Conservation (phyloP, 176 grass and related monocot genomes). For the Eleusine coracana region DNA sequence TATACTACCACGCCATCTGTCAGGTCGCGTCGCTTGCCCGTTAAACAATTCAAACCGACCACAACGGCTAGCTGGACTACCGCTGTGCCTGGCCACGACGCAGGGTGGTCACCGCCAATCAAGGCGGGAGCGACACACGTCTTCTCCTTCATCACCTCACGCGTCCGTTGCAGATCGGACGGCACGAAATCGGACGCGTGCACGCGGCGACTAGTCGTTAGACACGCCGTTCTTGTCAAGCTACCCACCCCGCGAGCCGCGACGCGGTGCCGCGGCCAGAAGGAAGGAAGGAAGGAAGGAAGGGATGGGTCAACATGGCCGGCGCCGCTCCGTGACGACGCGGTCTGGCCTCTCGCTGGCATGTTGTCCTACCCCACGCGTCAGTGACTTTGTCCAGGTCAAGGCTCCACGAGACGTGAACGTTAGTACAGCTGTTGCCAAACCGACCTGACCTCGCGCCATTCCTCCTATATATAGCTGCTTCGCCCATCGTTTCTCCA, state of each 20-base stretch:
- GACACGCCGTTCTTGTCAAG: background rate
- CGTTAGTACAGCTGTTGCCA: conserved; percentile 18
- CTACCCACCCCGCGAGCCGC: background rate
- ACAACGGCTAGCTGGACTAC: conserved; percentile 52
- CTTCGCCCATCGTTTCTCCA: background rate
- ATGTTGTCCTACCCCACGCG: background rate
- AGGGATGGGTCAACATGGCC: background rate
- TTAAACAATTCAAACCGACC: conserved; percentile 31
- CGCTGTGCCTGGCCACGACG: background rate
- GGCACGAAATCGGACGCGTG: background rate
- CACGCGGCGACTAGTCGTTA: conserved; percentile 44
- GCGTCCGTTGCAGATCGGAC: background rate
- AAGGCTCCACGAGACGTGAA: background rate
- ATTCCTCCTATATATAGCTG: conserved; percentile 29
- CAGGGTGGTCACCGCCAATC: background rate
- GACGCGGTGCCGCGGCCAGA: conserved; percentile 16
- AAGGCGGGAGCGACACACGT: background rate
- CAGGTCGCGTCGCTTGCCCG: background rate
- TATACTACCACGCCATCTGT: conserved; percentile 10
- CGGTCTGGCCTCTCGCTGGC: background rate
- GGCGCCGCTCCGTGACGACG: conserved; percentile 16
- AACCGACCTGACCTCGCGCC: background rate
- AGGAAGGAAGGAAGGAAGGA: too few relatives aligned
- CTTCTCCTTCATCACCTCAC: background rate
- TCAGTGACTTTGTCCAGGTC: background rate